These are phyloP conservation scores for Penicillium herquei DNA, from an alignment of 495 filamentous ascomycete species.

Conservation along the genomic window DNA sequence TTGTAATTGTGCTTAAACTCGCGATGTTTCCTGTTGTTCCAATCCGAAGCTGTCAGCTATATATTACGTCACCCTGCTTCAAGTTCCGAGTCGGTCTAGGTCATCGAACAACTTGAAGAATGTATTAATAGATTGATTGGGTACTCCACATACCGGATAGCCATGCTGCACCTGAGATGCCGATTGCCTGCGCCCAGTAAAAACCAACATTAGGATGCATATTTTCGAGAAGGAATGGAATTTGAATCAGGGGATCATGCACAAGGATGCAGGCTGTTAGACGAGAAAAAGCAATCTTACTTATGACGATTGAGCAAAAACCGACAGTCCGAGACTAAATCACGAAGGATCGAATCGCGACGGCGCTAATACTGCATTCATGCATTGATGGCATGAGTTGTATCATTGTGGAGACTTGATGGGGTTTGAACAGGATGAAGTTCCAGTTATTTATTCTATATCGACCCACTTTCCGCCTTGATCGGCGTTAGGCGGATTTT, in stretches of 20 bases:
- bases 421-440: too few relatives aligned
- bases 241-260: not conserved
- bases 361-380: too few relatives aligned
- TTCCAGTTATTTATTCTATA: too few relatives aligned
- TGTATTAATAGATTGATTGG: not conserved
- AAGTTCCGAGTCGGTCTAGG: too few relatives aligned
- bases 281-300: too few relatives aligned
- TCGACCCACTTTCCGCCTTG: not conserved
- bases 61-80: not conserved
- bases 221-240: not conserved
- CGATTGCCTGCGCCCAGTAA: slow-evolving; percentile 32
- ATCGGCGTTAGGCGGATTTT: not conserved
- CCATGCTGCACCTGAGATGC: slow-evolving; percentile 33
- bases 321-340: too few relatives aligned
- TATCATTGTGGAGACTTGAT: too few relatives aligned
- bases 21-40: slow-evolving; percentile 34
- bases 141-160: slow-evolving; percentile 24
- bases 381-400: too few relatives aligned
- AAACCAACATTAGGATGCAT: slow-evolving; percentile 24
- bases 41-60: too few relatives aligned
- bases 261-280: too few relatives aligned
- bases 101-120: not conserved
- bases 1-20: slow-evolving; percentile 26
- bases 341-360: too few relatives aligned
- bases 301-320: too few relatives aligned